Conservation (phyloP, 129 eudicot genomes). For the Ambrosia artemisiifolia region DNA sequence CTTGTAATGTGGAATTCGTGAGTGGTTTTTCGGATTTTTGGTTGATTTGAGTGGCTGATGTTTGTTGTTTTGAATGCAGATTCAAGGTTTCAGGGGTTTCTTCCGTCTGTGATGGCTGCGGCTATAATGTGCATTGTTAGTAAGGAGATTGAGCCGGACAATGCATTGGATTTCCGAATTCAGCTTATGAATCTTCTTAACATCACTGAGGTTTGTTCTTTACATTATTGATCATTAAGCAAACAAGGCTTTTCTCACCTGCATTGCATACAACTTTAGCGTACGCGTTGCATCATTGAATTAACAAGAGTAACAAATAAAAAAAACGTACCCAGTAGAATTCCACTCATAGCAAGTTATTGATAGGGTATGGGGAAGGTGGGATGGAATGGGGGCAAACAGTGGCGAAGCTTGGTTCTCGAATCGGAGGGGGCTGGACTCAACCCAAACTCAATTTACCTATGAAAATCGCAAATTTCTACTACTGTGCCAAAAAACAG, state of each 20-base stretch:
- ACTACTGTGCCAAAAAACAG: no score
- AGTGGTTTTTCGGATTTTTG: not conserved
- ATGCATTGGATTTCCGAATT: constrained; percentile 44
- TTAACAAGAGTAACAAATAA: not conserved
- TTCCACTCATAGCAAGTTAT: no score
- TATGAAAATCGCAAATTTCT: no score
- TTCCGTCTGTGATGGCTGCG: constrained; percentile 73
- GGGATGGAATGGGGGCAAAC: no score
- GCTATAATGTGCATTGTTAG: constrained; percentile 66
- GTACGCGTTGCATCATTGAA: not conserved
- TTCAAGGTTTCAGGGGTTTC: constrained; percentile 49
- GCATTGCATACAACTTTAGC: constrained; percentile 6
- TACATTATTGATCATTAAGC: constrained; percentile 11
- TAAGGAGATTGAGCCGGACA: constrained; percentile 56
- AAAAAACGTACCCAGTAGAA: no score
- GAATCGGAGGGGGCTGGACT: no score
- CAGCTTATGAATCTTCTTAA: constrained; percentile 50
- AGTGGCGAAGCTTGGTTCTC: no score
- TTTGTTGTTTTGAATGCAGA: constrained; percentile 41
- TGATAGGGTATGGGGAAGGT: no score
- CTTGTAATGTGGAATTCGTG: not conserved
- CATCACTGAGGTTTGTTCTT: constrained; percentile 55
- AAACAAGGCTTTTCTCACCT: not conserved
- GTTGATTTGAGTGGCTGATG: not conserved
- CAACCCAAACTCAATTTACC: no score